Conservation (phyloP, 768 basidiomycete genomes). For the Mycena belliarum region DNA sequence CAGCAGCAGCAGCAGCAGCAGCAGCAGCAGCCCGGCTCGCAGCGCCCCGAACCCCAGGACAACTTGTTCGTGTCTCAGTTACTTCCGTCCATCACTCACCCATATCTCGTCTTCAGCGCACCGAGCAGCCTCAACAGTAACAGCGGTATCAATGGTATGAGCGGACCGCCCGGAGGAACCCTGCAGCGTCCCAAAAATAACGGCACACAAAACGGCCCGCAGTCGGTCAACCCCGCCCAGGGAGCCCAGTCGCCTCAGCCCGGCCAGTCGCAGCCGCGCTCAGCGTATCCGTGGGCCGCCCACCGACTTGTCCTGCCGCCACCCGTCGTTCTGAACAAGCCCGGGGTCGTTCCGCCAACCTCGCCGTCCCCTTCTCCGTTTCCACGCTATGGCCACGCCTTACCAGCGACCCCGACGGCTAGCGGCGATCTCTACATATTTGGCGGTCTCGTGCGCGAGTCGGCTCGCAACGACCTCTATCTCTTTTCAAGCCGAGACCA, state of each 20-base stretch:
- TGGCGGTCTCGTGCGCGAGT: constrained; percentile 92
- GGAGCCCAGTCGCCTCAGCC: constrained; percentile 16
- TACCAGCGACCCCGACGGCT: constrained; percentile 76
- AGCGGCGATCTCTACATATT: constrained; percentile 94
- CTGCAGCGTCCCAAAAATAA: constrained; percentile 17
- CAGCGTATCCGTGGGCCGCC: constrained; percentile 83
- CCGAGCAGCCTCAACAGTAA: constrained; percentile 25
- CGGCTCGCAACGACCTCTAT: constrained; percentile 90
- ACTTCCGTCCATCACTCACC: neutral
- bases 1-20: constrained; percentile 31
- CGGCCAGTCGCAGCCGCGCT: constrained; percentile 38
- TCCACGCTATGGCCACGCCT: constrained; percentile 93
- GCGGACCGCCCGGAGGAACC: neutral
- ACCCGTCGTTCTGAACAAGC: constrained; percentile 63
- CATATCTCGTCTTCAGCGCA: constrained; percentile 18
- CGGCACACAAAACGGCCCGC: neutral
- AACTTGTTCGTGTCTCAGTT: constrained; percentile 25
- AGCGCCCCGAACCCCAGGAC: constrained; percentile 16
- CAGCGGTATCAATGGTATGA: constrained; percentile 22
- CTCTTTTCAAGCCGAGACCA: constrained; percentile 81
- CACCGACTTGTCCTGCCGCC: constrained; percentile 71
- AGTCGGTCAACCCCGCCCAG: neutral
- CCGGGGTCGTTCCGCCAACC: constrained; percentile 62
- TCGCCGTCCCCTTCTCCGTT: constrained; percentile 86
- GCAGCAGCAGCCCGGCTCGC: constrained; percentile 22